A percentile compares a stretch with the other conserved stretches of the same genome.
Evolutionary conservation across 2,329 filamentous ascomycete species (phyloP).

Genomic region (Ilyonectria mors-panacis): DNA sequence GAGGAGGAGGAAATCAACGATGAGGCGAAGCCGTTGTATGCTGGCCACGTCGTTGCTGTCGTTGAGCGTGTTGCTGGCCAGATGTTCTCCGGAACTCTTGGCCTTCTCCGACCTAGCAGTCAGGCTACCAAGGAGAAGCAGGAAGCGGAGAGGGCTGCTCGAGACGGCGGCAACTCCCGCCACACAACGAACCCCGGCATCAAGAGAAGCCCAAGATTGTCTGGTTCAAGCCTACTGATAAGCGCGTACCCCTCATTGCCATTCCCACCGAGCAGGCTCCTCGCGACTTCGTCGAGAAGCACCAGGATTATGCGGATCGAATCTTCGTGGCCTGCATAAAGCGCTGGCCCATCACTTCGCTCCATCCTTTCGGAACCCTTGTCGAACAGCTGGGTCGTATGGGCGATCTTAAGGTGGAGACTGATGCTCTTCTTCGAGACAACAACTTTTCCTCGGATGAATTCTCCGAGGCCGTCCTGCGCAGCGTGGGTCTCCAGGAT

Average conservation of each 20-base stretch:
- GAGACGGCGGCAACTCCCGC: constrained; percentile 81
- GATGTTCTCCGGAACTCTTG: constrained; percentile 98
- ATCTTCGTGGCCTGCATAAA: constrained; percentile 99
- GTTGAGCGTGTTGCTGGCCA: constrained; percentile 97
- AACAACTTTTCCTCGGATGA: constrained; percentile 99
- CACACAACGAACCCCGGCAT: constrained; percentile 82
- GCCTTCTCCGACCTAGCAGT: constrained; percentile 93
- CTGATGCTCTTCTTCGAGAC: constrained; percentile 94
- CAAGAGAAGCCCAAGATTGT: constrained; percentile 99
- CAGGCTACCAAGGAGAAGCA: constrained; percentile 99
- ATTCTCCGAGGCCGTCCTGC: constrained; percentile 95
- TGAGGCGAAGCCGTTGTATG: constrained; percentile 97
- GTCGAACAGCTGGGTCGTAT: constrained; percentile 98
- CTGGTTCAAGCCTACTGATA: constrained; percentile 99
- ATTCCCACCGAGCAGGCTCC: constrained; percentile 99
- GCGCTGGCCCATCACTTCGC: constrained; percentile 99
- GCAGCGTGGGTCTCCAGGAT: constrained; percentile 92
- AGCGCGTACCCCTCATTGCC: constrained; percentile 96
- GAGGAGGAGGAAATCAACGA: constrained; percentile 99
- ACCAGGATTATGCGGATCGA: constrained; percentile 96
- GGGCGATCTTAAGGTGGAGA: constrained; percentile 98
- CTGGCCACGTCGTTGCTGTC: constrained; percentile 96
- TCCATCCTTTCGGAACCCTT: constrained; percentile 97
- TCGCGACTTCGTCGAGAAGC: constrained; percentile 97
- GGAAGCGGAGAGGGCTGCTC: constrained; percentile 93